Percentiles rank a stretch among this genome's conserved stretches.
phyloP scores from a whole-genome alignment of 108 stramenopile species.

The Cyclotella atomus region DNA sequence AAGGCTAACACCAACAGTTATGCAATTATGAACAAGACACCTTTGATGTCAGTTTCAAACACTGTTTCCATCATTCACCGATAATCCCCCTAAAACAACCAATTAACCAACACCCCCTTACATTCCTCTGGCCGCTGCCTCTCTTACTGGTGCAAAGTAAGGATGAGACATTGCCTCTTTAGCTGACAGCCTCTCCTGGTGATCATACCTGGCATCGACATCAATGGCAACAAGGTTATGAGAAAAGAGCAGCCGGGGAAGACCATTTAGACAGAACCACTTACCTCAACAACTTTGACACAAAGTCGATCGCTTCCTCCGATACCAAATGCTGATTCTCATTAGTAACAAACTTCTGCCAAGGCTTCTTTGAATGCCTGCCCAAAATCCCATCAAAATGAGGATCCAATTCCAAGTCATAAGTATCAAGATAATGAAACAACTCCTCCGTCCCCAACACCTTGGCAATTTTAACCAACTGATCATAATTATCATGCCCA shows the following conservation, averaged over 20 bases:
- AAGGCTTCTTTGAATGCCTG: conserved; percentile 96
- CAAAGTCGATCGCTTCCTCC: conserved; percentile 97
- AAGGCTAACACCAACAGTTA: too few species aligned
- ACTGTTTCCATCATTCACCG: too few species aligned
- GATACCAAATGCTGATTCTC: conserved; percentile 98
- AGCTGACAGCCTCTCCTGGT: conserved; percentile 98
- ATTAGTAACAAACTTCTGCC: conserved; percentile 96
- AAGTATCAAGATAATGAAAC: conserved; percentile 94
- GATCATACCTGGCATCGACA: conserved; percentile 85
- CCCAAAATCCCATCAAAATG: conserved; percentile 98
- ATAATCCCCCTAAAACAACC: too few species aligned
- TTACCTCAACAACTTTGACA: conserved; percentile 84
- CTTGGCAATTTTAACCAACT: conserved; percentile 98
- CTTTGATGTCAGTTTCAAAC: too few species aligned
- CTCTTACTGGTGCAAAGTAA: conserved; percentile 97
- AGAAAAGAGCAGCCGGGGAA: neutral
- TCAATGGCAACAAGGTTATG: conserved; percentile 25
- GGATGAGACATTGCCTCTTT: conserved; percentile 97
- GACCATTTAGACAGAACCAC: conserved; percentile 14
- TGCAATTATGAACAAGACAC: too few species aligned
- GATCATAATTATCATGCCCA: conserved; percentile 99
- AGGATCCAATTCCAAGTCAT: conserved; percentile 96
- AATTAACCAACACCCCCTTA: too few species aligned
- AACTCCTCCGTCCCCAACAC: conserved; percentile 98
- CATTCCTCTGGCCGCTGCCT: conserved; percentile 68